These are phyloP conservation scores for Eucalyptus marginata DNA, from an alignment of 345 rosid genomes.

Conservation along the genomic window DNA sequence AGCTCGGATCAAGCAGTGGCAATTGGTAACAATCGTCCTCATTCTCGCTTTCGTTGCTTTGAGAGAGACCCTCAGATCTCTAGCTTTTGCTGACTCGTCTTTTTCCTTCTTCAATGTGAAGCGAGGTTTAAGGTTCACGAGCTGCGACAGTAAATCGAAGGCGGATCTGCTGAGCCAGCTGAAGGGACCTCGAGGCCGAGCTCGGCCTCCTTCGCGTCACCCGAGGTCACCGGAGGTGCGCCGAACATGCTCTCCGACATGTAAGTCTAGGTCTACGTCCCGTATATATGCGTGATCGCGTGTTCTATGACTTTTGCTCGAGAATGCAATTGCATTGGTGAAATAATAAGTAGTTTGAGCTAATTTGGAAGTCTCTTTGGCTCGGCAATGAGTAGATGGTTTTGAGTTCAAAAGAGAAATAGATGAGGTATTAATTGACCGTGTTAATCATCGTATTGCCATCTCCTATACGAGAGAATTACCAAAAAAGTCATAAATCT, in stretches of 20 bases:
- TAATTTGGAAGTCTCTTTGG: background rate
- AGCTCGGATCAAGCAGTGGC: background rate
- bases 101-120: background rate
- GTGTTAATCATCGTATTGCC: background rate
- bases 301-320: background rate
- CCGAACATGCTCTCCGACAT: conserved; percentile 53
- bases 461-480: no score
- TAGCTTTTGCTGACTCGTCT: background rate
- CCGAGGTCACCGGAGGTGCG: conserved; percentile 50
- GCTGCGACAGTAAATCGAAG: conserved; percentile 34
- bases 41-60: background rate
- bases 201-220: conserved; percentile 45
- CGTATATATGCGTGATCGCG: background rate
- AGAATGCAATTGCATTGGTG: background rate
- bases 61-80: background rate
- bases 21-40: background rate
- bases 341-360: background rate
- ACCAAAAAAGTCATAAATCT: no score
- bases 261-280: background rate
- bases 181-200: conserved; percentile 46
- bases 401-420: background rate
- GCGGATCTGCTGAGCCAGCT: conserved; percentile 29
- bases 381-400: background rate
- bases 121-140: conserved; percentile 31
- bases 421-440: background rate